A percentile compares a stretch with the other conserved stretches of the same genome.
Evolutionary conservation across 1,284 basidiomycete genomes (phyloP).

Genomic region (Ceratobasidium sp.): DNA sequence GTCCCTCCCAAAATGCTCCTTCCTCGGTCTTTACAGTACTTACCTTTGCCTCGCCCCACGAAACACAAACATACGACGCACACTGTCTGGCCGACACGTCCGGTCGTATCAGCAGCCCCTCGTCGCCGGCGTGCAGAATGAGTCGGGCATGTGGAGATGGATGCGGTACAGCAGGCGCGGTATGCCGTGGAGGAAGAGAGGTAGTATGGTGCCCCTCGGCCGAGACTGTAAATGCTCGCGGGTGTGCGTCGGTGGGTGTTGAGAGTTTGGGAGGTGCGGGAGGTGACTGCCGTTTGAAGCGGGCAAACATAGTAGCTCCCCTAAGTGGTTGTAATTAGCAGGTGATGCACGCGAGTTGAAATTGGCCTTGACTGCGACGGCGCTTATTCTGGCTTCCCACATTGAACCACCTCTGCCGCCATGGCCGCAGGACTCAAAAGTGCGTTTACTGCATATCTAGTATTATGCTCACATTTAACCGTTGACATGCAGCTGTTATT

Average conservation of each 20-base stretch:
- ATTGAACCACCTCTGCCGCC: conserved; percentile 40
- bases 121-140: conserved; percentile 64
- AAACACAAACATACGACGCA: conserved; percentile 63
- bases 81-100: conserved; percentile 56
- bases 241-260: conserved; percentile 12
- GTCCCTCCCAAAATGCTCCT: conserved; percentile 62
- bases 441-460: conserved; percentile 40
- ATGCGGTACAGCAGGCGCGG: conserved; percentile 73
- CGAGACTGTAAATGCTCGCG: conserved; percentile 27
- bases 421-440: conserved; percentile 50
- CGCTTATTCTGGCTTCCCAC: conserved; percentile 40
- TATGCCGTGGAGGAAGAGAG: conserved; percentile 67
- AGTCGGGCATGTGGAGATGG: conserved; percentile 76
- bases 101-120: conserved; percentile 73
- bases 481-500: conserved; percentile 76
- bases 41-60: conserved; percentile 72
- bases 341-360: conserved; percentile 5
- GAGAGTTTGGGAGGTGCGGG: not conserved
- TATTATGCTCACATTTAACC: conserved; percentile 11
- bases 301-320: conserved; percentile 16
- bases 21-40: conserved; percentile 47
- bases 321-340: not conserved
- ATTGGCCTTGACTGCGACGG: not conserved
- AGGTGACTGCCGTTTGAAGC: conserved; percentile 30
- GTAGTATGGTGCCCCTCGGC: conserved; percentile 23